These are phyloP conservation scores for Starmera caribaea DNA, from an alignment of 805 yeast genomes.

Conservation along the genomic window DNA sequence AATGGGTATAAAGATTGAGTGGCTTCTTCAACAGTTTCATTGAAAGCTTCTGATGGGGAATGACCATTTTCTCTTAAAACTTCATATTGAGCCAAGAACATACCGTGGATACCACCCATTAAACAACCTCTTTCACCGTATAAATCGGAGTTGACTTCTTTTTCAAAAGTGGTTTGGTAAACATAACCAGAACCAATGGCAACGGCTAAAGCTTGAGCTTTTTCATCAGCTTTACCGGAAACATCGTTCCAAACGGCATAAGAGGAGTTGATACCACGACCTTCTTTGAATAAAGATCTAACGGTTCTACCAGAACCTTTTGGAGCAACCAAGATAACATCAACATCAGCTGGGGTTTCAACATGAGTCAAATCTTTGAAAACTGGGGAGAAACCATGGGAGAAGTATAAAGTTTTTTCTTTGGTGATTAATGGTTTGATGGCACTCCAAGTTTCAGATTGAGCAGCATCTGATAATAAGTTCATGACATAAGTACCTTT, in stretches of 20 bases:
- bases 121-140: constrained; percentile 99
- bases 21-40: constrained; percentile 99
- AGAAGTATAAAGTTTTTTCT: constrained; percentile 97
- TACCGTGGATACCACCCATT: constrained; percentile 99
- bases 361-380: constrained; percentile 97
- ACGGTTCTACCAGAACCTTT: constrained; percentile 99
- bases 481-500: constrained; percentile 95
- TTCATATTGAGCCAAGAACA: constrained; percentile 99
- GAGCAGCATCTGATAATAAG: constrained; percentile 98
- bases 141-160: constrained; percentile 97
- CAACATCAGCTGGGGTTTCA: constrained; percentile 89
- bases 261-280: constrained; percentile 99
- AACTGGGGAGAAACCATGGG: constrained; percentile 99
- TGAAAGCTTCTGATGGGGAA: constrained; percentile 99
- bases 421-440: constrained; percentile 88
- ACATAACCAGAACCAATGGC: constrained; percentile 99
- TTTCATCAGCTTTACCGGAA: constrained; percentile 98
- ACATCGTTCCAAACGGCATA: constrained; percentile 99
- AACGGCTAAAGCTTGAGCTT: constrained; percentile 95
- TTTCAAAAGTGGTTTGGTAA: constrained; percentile 98
- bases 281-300: constrained; percentile 98
- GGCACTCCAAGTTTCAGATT: constrained; percentile 92
- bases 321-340: constrained; percentile 98
- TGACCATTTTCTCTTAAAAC: constrained; percentile 99
- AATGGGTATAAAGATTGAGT: constrained; percentile 99